A percentile compares a stretch with the other conserved stretches of the same genome.
phyloP scores from a whole-genome alignment of 75 land plant species.

The Cryptomeria japonica region DNA sequence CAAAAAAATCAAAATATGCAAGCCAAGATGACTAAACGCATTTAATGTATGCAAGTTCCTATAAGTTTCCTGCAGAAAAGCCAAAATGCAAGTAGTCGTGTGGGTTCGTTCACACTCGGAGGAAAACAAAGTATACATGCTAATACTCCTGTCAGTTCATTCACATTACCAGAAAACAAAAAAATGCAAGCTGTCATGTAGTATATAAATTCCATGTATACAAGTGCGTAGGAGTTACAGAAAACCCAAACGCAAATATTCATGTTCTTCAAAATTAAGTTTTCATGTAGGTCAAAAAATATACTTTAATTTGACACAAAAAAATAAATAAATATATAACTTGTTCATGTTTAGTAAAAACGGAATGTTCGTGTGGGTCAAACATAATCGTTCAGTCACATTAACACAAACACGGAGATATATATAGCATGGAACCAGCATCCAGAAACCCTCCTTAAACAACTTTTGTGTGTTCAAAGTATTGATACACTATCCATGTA shows the following conservation, averaged over 20 bases:
- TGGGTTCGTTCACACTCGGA: not conserved
- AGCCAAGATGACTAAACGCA: not conserved
- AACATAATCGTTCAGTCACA: not conserved
- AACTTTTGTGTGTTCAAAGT: not conserved
- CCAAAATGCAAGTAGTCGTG: not conserved
- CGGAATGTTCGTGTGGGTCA: not conserved
- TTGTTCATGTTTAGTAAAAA: not conserved
- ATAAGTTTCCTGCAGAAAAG: not conserved
- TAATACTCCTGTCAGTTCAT: not conserved
- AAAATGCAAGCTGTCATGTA: not conserved
- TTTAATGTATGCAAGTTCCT: not conserved
- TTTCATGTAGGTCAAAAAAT: not conserved
- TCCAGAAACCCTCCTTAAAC: not conserved
- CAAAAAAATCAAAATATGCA: not conserved
- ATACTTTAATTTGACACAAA: no score
- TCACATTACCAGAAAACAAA: not conserved
- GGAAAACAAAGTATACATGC: not conserved
- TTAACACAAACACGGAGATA: not conserved
- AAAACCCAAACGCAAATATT: not conserved
- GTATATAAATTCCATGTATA: not conserved
- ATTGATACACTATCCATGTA: not conserved
- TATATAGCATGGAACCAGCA: not conserved
- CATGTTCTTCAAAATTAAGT: not conserved
- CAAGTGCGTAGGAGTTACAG: not conserved
- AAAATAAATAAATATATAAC: no score